Evolutionary conservation across 208 protist genomes (phyloP), one percentile per base, ranked within the genome.

Genomic region (Trypanosoma scelopori): DNA sequence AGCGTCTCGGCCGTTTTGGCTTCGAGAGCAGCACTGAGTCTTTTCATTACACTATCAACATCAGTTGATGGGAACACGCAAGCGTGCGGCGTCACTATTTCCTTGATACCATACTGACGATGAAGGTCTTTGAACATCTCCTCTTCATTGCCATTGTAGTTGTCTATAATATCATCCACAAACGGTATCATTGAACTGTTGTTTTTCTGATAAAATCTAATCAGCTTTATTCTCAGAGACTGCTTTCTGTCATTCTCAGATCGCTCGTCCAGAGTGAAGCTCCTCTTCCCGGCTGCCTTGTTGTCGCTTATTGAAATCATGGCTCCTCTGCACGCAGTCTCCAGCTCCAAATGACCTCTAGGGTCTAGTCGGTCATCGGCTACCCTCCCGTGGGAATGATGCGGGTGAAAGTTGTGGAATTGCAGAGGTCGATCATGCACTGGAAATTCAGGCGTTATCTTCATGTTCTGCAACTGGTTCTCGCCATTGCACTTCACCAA

Each of bases 161-260:
- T 69, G 16, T 62, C 35, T 51, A 61, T 61, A 22, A 61, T 15
- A 39, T 59, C 63, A 32, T 69, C 55, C 23, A 61, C 63, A 69
- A 69, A 61, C 5, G 53, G 43, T 39, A 61, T 50, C 55, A 62
- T 69, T 9, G 50, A 57, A 15, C 30, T 37, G 23, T 69, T 59
- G 25, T 53, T 28, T 25, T 35, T 32, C 20, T 25, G 42, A 55
- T 69, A 62, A 55, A 69, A 69, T 0, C 59, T 39, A 30, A 69
- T 53, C 7, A 62, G 42, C 47, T 42, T 57, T 35, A 58, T 23
- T 43, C 48, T 58, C 23, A 60, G 23, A 1, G 11, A 57, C 5
- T 32, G 3, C 5, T n/a, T 48, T 42, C 55, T 18, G 23, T 46
- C 13, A 25, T 45, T 61, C 32, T 45, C 23, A 55, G 9, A 37